Percentiles rank a stretch among this genome's conserved stretches.
Evolutionary conservation across 768 basidiomycete species (phyloP).

Genomic region (Lactarius tabidus): DNA sequence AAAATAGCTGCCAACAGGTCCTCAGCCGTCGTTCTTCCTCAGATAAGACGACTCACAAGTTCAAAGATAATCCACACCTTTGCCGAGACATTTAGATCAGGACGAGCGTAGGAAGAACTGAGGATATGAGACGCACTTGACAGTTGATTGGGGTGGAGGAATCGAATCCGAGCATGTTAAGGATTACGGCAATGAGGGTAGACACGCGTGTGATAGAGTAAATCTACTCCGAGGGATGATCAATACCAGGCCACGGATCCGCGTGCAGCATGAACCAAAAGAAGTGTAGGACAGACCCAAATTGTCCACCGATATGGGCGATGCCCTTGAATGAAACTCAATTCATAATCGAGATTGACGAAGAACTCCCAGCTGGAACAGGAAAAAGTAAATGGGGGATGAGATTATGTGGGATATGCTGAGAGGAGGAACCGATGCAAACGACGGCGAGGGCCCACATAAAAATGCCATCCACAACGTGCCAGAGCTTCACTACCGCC

Average conservation of each 20-base stretch:
- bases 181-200: background rate
- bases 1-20: background rate
- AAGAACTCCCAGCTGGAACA: background rate
- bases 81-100: background rate
- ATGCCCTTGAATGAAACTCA: no score
- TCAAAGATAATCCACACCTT: no score
- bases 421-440: no score
- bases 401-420: no score
- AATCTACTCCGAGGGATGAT: background rate
- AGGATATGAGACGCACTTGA: background rate
- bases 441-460: no score
- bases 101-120: background rate
- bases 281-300: slow-evolving; percentile 1
- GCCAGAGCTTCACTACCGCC: no score
- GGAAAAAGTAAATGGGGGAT: background rate
- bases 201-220: slow-evolving; percentile 9
- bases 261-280: background rate
- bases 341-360: background rate
- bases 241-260: background rate
- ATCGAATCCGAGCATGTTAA: slow-evolving; percentile 1
- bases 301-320: slow-evolving; percentile 14
- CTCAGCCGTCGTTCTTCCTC: no score
- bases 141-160: no score
- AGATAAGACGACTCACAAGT: background rate
- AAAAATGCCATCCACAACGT: slow-evolving; percentile 5